Evolutionary conservation across 176 grass and related monocot genomes (phyloP).

Genomic region (Triticum dicoccoides): DNA sequence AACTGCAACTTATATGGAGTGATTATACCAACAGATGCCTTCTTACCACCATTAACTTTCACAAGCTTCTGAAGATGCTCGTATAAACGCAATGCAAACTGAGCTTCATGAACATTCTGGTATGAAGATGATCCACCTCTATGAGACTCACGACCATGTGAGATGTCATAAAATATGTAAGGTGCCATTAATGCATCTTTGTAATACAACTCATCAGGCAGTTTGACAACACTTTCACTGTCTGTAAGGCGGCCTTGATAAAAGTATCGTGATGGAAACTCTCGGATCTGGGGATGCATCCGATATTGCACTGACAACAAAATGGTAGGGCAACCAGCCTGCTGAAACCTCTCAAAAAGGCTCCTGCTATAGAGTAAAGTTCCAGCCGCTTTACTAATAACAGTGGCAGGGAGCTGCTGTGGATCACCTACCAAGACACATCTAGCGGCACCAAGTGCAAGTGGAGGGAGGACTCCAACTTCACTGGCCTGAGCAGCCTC

Average conservation of each 20-base stretch:
- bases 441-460: slow-evolving; percentile 91
- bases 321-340: slow-evolving; percentile 92
- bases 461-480: slow-evolving; percentile 85
- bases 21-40: slow-evolving; percentile 96
- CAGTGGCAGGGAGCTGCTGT: slow-evolving; percentile 97
- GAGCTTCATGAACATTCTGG: slow-evolving; percentile 96
- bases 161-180: slow-evolving; percentile 91
- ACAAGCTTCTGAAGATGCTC: slow-evolving; percentile 85
- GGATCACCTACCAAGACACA: slow-evolving; percentile 98
- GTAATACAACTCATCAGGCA: slow-evolving; percentile 83
- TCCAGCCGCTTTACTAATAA: slow-evolving; percentile 99
- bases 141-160: slow-evolving; percentile 91
- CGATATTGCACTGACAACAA: slow-evolving; percentile 95
- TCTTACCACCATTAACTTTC: slow-evolving; percentile 83
- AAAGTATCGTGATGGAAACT: slow-evolving; percentile 97
- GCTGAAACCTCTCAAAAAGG: slow-evolving; percentile 99
- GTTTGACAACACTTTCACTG: slow-evolving; percentile 77
- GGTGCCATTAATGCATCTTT: slow-evolving; percentile 73
- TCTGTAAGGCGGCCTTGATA: slow-evolving; percentile 91
- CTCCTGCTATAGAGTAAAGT: slow-evolving; percentile 94
- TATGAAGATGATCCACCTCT: slow-evolving; percentile 86
- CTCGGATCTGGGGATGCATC: slow-evolving; percentile 98
- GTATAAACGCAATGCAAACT: slow-evolving; percentile 73
- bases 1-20: slow-evolving; percentile 98
- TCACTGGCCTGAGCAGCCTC: slow-evolving; percentile 99